Evolutionary conservation across 1,139 yeast species (phyloP).

Genomic region (Candida albicans): DNA sequence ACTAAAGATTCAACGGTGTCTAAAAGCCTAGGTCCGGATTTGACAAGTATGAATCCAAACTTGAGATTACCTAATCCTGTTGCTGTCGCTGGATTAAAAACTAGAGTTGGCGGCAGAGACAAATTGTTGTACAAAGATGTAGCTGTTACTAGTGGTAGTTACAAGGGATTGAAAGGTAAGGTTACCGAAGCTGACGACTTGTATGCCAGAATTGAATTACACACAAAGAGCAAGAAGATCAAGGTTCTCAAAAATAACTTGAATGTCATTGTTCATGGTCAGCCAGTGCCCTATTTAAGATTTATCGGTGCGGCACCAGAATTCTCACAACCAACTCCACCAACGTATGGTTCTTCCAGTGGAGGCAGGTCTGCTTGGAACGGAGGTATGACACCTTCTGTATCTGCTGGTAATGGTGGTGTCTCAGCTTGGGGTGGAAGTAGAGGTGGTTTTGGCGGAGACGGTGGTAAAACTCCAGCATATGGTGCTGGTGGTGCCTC

Average conservation of each 20-base stretch:
- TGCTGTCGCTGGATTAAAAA: constrained; percentile 57
- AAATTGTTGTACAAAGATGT: constrained; percentile 80
- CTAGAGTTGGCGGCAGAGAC: constrained; percentile 72
- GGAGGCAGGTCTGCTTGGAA: constrained; percentile 44
- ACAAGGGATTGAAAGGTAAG: constrained; percentile 92
- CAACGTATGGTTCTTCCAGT: constrained; percentile 31
- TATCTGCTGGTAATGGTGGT: constrained; percentile 30
- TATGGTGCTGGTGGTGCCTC: constrained; percentile 22
- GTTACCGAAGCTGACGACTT: constrained; percentile 92
- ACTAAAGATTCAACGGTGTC: constrained; percentile 72
- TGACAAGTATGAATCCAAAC: constrained; percentile 85
- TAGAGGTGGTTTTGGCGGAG: constrained; percentile 18
- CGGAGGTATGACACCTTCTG: constrained; percentile 34
- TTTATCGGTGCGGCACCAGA: constrained; percentile 54
- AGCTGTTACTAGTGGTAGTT: constrained; percentile 83
- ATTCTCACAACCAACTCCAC: constrained; percentile 35
- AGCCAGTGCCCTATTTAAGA: constrained; percentile 76
- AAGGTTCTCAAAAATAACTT: constrained; percentile 80
- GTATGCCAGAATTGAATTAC: constrained; percentile 88
- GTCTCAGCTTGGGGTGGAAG: constrained; percentile 25
- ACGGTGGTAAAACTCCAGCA: constrained; percentile 37
- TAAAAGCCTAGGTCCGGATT: constrained; percentile 60
- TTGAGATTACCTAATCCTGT: constrained; percentile 42
- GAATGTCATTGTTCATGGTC: constrained; percentile 66
- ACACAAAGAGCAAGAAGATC: constrained; percentile 85